These are phyloP conservation scores for Vicia sativa DNA, from an alignment of 306 rosid species.

Conservation along the genomic window DNA sequence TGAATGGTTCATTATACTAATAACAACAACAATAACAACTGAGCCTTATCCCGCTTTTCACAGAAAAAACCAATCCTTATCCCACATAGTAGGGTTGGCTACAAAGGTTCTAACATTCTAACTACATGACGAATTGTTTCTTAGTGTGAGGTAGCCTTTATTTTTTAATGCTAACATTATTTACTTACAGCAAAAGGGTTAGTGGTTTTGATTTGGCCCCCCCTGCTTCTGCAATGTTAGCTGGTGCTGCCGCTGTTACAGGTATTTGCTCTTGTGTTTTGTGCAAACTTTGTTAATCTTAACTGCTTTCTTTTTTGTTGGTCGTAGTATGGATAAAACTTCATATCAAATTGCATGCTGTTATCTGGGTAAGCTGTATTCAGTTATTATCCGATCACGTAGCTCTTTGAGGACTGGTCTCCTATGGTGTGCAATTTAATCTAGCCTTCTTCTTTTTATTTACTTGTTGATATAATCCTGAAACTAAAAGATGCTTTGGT, in stretches of 20 bases:
- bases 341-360: conserved; percentile 93
- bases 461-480: conserved; percentile 82
- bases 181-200: conserved; percentile 86
- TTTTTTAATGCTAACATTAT: conserved; percentile 42
- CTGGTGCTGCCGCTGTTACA: conserved; percentile 65
- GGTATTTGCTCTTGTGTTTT: conserved; percentile 56
- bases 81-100: too few relatives aligned
- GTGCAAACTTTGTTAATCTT: conserved; percentile 49
- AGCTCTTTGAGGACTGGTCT: conserved; percentile 53
- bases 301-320: conserved; percentile 77
- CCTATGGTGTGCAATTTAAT: conserved; percentile 55
- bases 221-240: conserved; percentile 81
- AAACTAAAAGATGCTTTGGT: conserved; percentile 96
- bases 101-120: conserved; percentile 1
- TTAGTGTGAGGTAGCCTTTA: conserved; percentile 23
- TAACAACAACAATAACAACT: too few relatives aligned
- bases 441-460: conserved; percentile 47
- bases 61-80: too few relatives aligned
- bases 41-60: too few relatives aligned
- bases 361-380: conserved; percentile 89
- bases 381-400: conserved; percentile 60
- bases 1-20: neutral
- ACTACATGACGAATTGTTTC: conserved; percentile 5
- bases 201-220: conserved; percentile 99
- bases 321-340: conserved; percentile 85